phyloP scores from a whole-genome alignment of 2,329 filamentous ascomycete genomes.

The Colletotrichum cordylinicola region DNA sequence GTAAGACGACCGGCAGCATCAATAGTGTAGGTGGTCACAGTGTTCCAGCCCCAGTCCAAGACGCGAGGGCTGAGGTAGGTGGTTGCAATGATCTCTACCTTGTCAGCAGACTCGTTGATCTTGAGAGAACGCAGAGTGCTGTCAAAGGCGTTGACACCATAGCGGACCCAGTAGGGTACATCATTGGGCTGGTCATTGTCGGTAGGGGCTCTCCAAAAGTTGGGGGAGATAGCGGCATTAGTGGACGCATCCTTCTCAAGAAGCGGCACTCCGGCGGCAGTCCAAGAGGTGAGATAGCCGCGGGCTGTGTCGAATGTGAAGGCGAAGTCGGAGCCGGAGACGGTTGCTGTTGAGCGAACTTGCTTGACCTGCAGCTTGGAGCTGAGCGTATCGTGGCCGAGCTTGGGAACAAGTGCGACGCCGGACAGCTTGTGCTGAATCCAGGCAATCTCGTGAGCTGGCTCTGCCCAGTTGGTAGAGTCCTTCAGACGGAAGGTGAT shows the following conservation, averaged over 20 bases:
- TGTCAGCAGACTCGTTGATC: conserved; percentile 30
- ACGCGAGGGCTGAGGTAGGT: conserved; percentile 63
- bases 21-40: conserved; percentile 58
- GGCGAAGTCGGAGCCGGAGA: conserved; percentile 38
- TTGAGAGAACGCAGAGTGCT: conserved; percentile 50
- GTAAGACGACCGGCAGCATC: conserved; percentile 46
- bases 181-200: conserved; percentile 67
- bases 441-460: conserved; percentile 62
- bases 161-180: conserved; percentile 62
- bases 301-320: conserved; percentile 51
- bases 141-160: conserved; percentile 52
- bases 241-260: conserved; percentile 40
- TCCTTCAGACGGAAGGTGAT: conserved; percentile 49
- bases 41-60: conserved; percentile 63
- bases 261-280: conserved; percentile 35
- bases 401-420: conserved; percentile 18
- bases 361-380: conserved; percentile 28
- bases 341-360: conserved; percentile 28
- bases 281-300: conserved; percentile 50
- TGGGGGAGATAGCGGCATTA: conserved; percentile 44
- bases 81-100: conserved; percentile 44
- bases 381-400: conserved; percentile 8
- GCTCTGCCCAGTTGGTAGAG: conserved; percentile 54
- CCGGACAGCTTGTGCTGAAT: conserved; percentile 49
- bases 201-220: conserved; percentile 69